phyloP scores from a whole-genome alignment of 129 eudicot species.

The Heracleum sosnowskyi region DNA sequence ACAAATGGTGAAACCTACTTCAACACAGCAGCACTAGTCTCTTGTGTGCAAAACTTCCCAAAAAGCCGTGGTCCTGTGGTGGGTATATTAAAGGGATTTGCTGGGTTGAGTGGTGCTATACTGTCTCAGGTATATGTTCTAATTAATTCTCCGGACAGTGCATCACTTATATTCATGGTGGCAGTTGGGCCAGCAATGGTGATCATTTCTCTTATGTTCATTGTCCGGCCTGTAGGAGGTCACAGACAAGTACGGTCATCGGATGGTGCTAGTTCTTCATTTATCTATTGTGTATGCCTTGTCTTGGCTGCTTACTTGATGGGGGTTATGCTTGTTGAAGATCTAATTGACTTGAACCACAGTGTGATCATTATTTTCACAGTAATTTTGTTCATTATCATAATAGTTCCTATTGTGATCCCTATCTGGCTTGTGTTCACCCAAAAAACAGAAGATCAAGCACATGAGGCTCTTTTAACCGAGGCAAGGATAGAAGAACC shows the following conservation, averaged over 20 bases:
- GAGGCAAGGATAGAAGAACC: slow-evolving; percentile 42
- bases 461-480: slow-evolving; percentile 57
- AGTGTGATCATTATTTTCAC: slow-evolving; percentile 11
- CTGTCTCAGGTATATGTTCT: slow-evolving; percentile 9
- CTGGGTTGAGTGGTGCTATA: slow-evolving; percentile 19
- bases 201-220: slow-evolving; percentile 11
- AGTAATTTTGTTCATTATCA: slow-evolving; percentile 10
- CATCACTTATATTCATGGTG: slow-evolving; percentile 15
- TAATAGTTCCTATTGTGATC: slow-evolving; percentile 13
- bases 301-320: slow-evolving; percentile 26
- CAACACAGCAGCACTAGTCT: slow-evolving; percentile 16
- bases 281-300: slow-evolving; percentile 21
- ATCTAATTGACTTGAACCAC: slow-evolving; percentile 19
- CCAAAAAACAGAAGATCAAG: slow-evolving; percentile 31
- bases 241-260: slow-evolving; percentile 23
- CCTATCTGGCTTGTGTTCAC: slow-evolving; percentile 30
- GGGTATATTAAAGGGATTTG: slow-evolving; percentile 13
- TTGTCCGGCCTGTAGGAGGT: slow-evolving; percentile 22
- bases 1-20: slow-evolving; percentile 9
- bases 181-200: slow-evolving; percentile 16
- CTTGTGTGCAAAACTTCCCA: slow-evolving; percentile 17
- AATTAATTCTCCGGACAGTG: slow-evolving; percentile 1
- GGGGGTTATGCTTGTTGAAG: slow-evolving; percentile 27
- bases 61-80: slow-evolving; percentile 13
- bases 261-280: slow-evolving; percentile 18